Base-by-base conservation (phyloP, 208 protist species). In the Trypanosoma platydactyli region DNA sequence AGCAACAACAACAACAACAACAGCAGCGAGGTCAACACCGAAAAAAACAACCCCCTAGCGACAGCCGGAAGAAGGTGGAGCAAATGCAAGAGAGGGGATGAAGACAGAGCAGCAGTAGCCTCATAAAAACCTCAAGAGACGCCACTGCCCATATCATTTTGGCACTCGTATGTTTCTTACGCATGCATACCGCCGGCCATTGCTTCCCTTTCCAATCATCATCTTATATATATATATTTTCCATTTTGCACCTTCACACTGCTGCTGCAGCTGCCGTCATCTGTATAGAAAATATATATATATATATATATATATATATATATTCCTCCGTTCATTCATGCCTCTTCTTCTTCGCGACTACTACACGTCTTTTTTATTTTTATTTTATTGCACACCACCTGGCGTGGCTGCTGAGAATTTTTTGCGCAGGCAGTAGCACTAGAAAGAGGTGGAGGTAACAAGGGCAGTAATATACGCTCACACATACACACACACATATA, bases 331-430 rank as follows among this genome's bases (percentile, higher is more conserved):
- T 38, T 64, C 3, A 62, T 7, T 51, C 6, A 9, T 53, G 53
- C n/a, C 9, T 58, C 20, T 41, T 24, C 56, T 64, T 57, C 46
- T 46, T 24, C 65, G 42, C 2, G 5, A 5, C 3, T 48, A 51
- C 57, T 16, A 9, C 38, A 20, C 6, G 18, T 44, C 46, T 54
- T 53, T 64, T 52, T 68, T 59, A 33, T 54, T 73, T 65, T 48
- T 52, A 22, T 25, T 70, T 68, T 70, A 42, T 50, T 33, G 33
- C 33, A 9, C 9, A 11, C 33, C 33, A 38, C 3, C 9, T 38
- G 33, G 9, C 9, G 48, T 30, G 48, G 48, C 22, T 30, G 48
- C 22, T 15, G 48, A 20, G 13, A 12, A 24, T n/a, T 25, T 49
- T 15, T n/a, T 49, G 4, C 5, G 27, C 15, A 42, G 59, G 50